Conservation (phyloP, 331 rosid species). For the Rosa hybrid region DNA sequence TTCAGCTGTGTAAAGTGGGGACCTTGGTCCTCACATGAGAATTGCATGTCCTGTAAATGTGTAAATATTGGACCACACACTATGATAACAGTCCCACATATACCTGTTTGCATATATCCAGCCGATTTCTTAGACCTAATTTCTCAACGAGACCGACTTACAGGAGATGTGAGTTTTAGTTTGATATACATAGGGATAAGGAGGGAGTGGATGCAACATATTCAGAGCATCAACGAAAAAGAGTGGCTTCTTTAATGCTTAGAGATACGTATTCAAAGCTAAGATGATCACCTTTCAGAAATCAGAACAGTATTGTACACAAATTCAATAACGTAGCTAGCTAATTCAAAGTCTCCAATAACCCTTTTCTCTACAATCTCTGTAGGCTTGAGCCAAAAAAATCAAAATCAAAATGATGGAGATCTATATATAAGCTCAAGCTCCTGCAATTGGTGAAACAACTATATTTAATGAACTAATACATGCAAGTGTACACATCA, state of each 20-base stretch:
- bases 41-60: constrained; percentile 34
- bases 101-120: constrained; percentile 35
- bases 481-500: not conserved
- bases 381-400: not conserved
- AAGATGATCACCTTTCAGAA: not conserved
- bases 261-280: not conserved
- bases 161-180: constrained; percentile 7
- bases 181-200: constrained; percentile 18
- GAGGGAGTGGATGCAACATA: constrained; percentile 19
- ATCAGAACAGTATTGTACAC: not conserved
- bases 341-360: not conserved
- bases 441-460: not conserved
- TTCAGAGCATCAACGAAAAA: not conserved
- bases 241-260: not conserved
- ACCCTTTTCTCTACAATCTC: not conserved
- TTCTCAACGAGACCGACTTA: constrained; percentile 19
- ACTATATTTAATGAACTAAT: not conserved
- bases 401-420: not conserved
- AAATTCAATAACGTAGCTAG: not conserved
- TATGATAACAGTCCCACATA: constrained; percentile 30
- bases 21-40: constrained; percentile 37
- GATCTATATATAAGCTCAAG: not conserved
- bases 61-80: constrained; percentile 40
- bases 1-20: constrained; percentile 41
- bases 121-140: constrained; percentile 57